phyloP scores from a whole-genome alignment of 306 rosid species.

The Senna siamea region DNA sequence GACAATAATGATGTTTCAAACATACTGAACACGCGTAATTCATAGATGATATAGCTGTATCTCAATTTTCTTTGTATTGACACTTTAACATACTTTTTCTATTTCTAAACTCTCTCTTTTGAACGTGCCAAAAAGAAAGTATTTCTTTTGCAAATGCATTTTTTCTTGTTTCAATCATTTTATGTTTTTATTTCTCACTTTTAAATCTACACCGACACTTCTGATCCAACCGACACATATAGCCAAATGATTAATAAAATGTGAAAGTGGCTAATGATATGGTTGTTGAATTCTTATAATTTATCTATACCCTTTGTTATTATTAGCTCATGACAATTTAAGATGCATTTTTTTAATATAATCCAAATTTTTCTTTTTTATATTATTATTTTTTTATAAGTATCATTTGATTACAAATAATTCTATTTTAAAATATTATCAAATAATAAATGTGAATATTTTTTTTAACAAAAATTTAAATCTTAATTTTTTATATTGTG shows the following conservation, averaged over 20 bases:
- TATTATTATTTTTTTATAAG: not conserved
- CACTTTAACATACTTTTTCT: not conserved
- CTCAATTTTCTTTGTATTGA: not conserved
- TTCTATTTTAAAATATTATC: too few species aligned
- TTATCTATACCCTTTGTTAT: not conserved
- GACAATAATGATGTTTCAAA: too few species aligned
- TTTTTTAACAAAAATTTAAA: too few species aligned
- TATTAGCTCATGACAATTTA: not conserved
- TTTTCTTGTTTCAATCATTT: too few species aligned
- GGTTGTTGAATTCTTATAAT: not conserved
- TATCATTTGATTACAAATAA: too few species aligned
- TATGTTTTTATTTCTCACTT: too few species aligned
- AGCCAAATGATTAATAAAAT: not conserved
- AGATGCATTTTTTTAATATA: not conserved
- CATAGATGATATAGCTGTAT: too few species aligned
- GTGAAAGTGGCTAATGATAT: not conserved
- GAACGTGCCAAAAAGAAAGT: not conserved
- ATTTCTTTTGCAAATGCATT: not conserved
- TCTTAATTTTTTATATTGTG: too few species aligned
- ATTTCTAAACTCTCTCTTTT: not conserved
- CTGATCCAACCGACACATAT: not conserved
- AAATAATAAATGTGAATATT: too few species aligned
- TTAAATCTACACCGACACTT: constrained; percentile 8
- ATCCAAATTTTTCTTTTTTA: not conserved
- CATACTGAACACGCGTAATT: too few species aligned